phyloP scores from a whole-genome alignment of 106 monocot species.

The Agapanthus africanus region DNA sequence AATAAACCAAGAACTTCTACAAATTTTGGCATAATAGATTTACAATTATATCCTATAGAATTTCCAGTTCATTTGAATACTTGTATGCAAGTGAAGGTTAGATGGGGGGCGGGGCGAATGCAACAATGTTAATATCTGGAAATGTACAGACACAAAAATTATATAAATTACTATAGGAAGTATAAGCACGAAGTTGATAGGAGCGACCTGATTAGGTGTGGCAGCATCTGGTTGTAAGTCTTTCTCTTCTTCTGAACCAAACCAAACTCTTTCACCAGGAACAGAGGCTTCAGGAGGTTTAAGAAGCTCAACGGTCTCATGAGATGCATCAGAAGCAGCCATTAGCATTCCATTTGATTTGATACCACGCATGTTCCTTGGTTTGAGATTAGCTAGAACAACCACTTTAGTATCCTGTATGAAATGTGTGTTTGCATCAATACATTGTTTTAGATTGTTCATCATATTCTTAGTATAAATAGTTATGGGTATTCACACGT shows the following conservation, averaged over 20 bases:
- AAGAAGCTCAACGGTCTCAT: slow-evolving; percentile 84
- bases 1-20: too few relatives aligned
- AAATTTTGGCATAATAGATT: too few relatives aligned
- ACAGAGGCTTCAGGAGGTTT: slow-evolving; percentile 69
- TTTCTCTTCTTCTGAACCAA: slow-evolving; percentile 72
- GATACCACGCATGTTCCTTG: slow-evolving; percentile 93
- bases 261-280: slow-evolving; percentile 93
- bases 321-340: slow-evolving; percentile 88
- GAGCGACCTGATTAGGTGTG: slow-evolving; percentile 75
- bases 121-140: too few relatives aligned
- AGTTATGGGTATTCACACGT: not conserved
- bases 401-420: slow-evolving; percentile 68
- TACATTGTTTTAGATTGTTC: not conserved
- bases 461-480: not conserved
- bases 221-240: slow-evolving; percentile 51
- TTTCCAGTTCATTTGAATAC: too few relatives aligned
- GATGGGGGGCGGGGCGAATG: too few relatives aligned
- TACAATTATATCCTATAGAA: too few relatives aligned
- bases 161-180: not conserved
- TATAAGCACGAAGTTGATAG: not conserved
- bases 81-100: too few relatives aligned
- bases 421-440: not conserved
- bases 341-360: slow-evolving; percentile 97
- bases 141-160: too few relatives aligned
- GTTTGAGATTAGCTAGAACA: slow-evolving; percentile 90